Percentiles rank a stretch among this genome's conserved stretches.
Evolutionary conservation across 2,329 filamentous ascomycete species (phyloP).

Genomic region (Chaetomium sp.): DNA sequence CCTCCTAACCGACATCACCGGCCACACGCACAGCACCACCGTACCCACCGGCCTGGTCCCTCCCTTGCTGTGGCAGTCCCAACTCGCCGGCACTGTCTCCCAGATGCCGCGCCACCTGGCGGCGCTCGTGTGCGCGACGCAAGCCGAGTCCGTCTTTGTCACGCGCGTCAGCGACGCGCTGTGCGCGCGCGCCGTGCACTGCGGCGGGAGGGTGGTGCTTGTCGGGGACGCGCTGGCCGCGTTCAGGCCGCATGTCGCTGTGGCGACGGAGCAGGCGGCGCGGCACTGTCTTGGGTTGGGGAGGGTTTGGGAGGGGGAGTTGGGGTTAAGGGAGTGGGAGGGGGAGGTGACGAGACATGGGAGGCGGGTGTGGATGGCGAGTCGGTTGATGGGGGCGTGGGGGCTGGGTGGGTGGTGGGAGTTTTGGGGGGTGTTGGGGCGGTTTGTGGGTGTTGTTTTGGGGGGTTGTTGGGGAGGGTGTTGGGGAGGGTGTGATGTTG

Average conservation of each 20-base stretch:
- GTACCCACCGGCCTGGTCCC: constrained; percentile 46
- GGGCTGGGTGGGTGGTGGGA: constrained; percentile 23
- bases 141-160: constrained; percentile 40
- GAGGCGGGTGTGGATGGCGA: constrained; percentile 27
- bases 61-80: constrained; percentile 44
- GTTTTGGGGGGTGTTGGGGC: constrained; percentile 10
- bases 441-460: constrained; percentile 17
- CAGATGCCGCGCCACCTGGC: constrained; percentile 45
- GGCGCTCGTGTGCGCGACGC: constrained; percentile 45
- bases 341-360: constrained; percentile 22
- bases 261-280: constrained; percentile 51
- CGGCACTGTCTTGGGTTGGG: constrained; percentile 47
- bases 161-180: constrained; percentile 50
- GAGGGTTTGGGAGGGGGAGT: constrained; percentile 44
- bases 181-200: constrained; percentile 42
- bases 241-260: constrained; percentile 50
- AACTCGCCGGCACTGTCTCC: constrained; percentile 19
- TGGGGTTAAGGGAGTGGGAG: constrained; percentile 42
- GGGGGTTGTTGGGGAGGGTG: neutral
- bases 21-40: constrained; percentile 45
- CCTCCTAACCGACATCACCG: constrained; percentile 49
- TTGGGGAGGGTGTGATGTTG: neutral
- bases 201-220: constrained; percentile 46
- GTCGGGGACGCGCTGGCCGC: constrained; percentile 51
- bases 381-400: constrained; percentile 28